Conservation (phyloP, 2,329 filamentous ascomycete genomes). For the Orbilia oligospora region DNA sequence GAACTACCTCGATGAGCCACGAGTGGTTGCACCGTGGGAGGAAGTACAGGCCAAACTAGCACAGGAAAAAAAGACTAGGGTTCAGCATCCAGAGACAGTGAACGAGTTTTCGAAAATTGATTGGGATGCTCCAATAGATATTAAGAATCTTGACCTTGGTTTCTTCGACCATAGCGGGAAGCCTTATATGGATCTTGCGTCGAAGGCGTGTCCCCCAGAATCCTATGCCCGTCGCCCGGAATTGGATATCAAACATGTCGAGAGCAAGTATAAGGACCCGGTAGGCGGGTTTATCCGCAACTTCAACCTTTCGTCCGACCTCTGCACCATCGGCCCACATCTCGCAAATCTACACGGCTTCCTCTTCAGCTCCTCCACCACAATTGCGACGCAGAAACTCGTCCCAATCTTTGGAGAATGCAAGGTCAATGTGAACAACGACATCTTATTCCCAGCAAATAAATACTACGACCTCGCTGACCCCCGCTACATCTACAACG, state of each 20-base stretch:
- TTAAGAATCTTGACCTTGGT: slow-evolving; percentile 57
- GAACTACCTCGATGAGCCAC: slow-evolving; percentile 76
- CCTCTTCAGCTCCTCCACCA: slow-evolving; percentile 74
- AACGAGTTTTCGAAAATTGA: slow-evolving; percentile 63
- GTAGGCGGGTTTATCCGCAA: slow-evolving; percentile 75
- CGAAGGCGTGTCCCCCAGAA: slow-evolving; percentile 73
- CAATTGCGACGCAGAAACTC: slow-evolving; percentile 73
- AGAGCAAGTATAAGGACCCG: slow-evolving; percentile 70
- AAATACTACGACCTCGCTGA: slow-evolving; percentile 75
- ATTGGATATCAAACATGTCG: slow-evolving; percentile 68
- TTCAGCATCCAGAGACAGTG: slow-evolving; percentile 67
- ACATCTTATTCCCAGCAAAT: slow-evolving; percentile 77
- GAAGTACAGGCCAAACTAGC: slow-evolving; percentile 71
- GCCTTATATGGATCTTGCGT: slow-evolving; percentile 75
- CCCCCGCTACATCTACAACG: slow-evolving; percentile 73
- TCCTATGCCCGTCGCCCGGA: slow-evolving; percentile 72
- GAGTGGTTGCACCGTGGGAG: slow-evolving; percentile 75
- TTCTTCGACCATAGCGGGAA: slow-evolving; percentile 70
- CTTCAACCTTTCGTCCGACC: slow-evolving; percentile 74
- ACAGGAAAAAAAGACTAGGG: slow-evolving; percentile 69
- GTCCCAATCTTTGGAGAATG: slow-evolving; percentile 79
- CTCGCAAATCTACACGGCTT: slow-evolving; percentile 76
- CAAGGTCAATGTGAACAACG: slow-evolving; percentile 78
- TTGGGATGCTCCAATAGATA: slow-evolving; percentile 64
- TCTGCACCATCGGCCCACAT: slow-evolving; percentile 78